Base-by-base conservation (phyloP, 345 rosid genomes). In the Limnanthes douglasii region DNA sequence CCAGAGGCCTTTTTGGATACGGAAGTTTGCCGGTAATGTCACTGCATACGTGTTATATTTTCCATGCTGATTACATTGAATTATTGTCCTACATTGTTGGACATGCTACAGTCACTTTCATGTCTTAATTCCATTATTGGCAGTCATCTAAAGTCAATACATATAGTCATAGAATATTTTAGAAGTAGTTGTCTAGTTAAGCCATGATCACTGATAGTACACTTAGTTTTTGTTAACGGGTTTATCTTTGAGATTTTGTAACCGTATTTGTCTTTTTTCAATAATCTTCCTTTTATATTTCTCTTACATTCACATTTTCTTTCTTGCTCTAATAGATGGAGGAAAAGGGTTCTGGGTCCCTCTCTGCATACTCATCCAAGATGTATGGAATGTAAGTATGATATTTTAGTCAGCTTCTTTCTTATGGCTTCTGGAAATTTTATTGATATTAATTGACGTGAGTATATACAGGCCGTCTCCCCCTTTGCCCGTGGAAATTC, bases 321-420 rank as follows among this genome's bases (percentile, higher is more conserved):
- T 9, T 26, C 14, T 31, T 31, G 35, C 3, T 11, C 42, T 30
- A 32, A 34, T 44, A 84, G 98, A 64, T 62, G 51, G 62, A 69
- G 11, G 88, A 80, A 3, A 72, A 49, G 45, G 61, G 66, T 43
- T 84, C 70, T 37, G 78, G 82, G 43, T 68, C 92, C 11, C 38
- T 68, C 59, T 43, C 81, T 5, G 69, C 94, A 3, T 73, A 77
- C 61, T 46, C 94, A 11, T 77, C 95, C 26, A 84, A 64, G 57
- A 49, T 68, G 23, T 75, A 68, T 57, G 78, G 67, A 70, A 79
- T 84, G 98, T 88, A 30, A 53, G 86, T 63, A 34, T 51, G 50
- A 25, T 34, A 17, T 43, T 34, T 45, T 12, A 37, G 17, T 30
- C 22, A 11, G 15, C 43, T 49, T 38, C 1, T 3, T 28, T 24